phyloP scores from a whole-genome alignment of 2,329 filamentous ascomycete genomes.

The Diaporthe citrichinensis region DNA sequence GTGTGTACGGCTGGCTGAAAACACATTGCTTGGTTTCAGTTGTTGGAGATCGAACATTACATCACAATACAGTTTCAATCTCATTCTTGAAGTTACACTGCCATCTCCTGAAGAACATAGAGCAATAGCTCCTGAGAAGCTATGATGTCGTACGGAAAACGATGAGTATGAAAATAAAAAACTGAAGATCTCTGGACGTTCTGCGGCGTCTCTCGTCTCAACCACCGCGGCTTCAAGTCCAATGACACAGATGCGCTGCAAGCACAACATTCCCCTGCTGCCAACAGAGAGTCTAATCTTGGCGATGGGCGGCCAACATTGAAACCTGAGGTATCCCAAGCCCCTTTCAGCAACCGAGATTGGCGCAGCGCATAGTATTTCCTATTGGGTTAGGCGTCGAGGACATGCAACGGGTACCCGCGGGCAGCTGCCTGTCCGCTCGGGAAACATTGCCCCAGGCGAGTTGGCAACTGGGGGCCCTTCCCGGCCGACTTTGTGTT shows the following conservation, averaged over 20 bases:
- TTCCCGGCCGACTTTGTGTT: neutral
- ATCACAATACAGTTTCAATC: too few species aligned
- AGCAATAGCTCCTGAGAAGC: neutral
- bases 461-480: neutral
- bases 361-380: constrained; percentile 11
- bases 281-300: neutral
- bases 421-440: neutral
- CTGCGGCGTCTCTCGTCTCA: neutral
- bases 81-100: too few species aligned
- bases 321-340: neutral
- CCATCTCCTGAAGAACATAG: neutral
- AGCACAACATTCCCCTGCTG: neutral
- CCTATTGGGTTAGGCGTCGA: neutral
- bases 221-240: constrained; percentile 8
- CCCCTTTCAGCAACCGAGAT: neutral
- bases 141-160: neutral
- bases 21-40: neutral
- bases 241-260: neutral
- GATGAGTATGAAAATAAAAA: too few species aligned
- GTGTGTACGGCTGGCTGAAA: neutral
- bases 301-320: neutral
- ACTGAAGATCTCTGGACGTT: too few species aligned
- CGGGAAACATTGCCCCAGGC: neutral
- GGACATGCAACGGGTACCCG: neutral
- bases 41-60: neutral